Evolutionary conservation across 2,329 filamentous ascomycete species (phyloP), one percentile per base, ranked within the genome.

Genomic region (Akanthomyces lecanii): DNA sequence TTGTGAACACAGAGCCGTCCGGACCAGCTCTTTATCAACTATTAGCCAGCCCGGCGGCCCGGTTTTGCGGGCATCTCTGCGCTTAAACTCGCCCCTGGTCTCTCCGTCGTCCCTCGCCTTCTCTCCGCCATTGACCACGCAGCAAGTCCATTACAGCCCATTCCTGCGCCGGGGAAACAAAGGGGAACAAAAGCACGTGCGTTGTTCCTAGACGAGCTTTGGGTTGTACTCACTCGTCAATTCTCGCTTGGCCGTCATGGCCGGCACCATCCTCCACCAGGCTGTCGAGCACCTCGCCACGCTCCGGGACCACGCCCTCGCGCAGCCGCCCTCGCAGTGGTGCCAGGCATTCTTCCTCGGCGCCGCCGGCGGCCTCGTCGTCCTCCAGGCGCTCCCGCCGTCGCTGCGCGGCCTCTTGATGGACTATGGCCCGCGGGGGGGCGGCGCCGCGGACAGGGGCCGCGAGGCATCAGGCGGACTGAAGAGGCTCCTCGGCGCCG

Each of bases 271-370:
- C 5, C 21, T 38, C 12, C 53, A 56, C 7, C 38, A 56, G n/a
- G 33, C 42, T 30, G 7, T 55, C 42, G n/a, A 48, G 42, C 42
- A 38, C 38, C 23, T 58, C 47, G 16, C 40, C 11, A 14, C 10
- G 18, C 44, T 45, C 53, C 14, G 38, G 38, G 53, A 53, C 25
- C 36, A 25, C 7, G 53, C 54, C 16, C 61, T 57, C 40, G 54
- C 61, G 36, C 61, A 63, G 55, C 30, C 71, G 12, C 75, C 75
- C 14, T 67, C 73, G 4, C 66, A 71, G 51, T 72, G 67, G 68
- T 82, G 80, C 65, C 82, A 82, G 68, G 68, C 74, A 28, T 79
- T 80, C 69, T 85, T 83, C 69, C 69, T 80, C 44, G 67, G 80
- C 53, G 72, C 78, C 3, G 73, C 78, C 6, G 72, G 71, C 12